phyloP scores from a whole-genome alignment of 805 yeast species.

The Metschnikowia vanudenii region DNA sequence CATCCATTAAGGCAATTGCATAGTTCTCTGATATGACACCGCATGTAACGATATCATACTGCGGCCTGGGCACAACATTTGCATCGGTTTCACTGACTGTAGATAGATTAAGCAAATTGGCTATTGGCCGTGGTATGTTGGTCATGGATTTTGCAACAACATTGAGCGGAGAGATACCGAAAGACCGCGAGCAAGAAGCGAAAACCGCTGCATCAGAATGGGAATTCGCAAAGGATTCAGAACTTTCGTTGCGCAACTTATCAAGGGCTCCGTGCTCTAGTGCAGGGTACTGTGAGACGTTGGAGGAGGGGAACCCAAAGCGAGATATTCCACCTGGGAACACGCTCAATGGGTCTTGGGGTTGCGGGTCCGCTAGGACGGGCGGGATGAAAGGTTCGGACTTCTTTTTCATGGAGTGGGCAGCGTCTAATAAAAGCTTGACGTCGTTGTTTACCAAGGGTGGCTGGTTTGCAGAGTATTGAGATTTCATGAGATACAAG shows the following conservation, averaged over 20 bases:
- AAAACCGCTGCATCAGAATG: conserved; percentile 2
- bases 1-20: conserved; percentile 49
- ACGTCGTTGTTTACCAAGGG: conserved; percentile 23
- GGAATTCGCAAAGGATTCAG: neutral
- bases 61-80: conserved; percentile 12
- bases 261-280: conserved; percentile 1
- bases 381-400: conserved; percentile 2
- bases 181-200: conserved; percentile 34
- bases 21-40: conserved; percentile 50
- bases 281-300: neutral
- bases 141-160: conserved; percentile 34
- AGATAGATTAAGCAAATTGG: conserved; percentile 27
- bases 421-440: conserved; percentile 26
- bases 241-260: neutral
- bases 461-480: conserved; percentile 6
- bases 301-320: conserved; percentile 2
- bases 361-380: neutral
- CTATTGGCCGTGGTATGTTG: conserved; percentile 36
- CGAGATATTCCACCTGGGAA: conserved; percentile 3
- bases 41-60: conserved; percentile 49
- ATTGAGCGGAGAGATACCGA: conserved; percentile 45
- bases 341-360: conserved; percentile 2
- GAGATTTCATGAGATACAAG: conserved; percentile 23
- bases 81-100: conserved; percentile 7
- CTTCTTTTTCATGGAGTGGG: conserved; percentile 24